These are phyloP conservation scores for Amyloporia xantha DNA, from an alignment of 768 basidiomycete species.

Conservation along the genomic window DNA sequence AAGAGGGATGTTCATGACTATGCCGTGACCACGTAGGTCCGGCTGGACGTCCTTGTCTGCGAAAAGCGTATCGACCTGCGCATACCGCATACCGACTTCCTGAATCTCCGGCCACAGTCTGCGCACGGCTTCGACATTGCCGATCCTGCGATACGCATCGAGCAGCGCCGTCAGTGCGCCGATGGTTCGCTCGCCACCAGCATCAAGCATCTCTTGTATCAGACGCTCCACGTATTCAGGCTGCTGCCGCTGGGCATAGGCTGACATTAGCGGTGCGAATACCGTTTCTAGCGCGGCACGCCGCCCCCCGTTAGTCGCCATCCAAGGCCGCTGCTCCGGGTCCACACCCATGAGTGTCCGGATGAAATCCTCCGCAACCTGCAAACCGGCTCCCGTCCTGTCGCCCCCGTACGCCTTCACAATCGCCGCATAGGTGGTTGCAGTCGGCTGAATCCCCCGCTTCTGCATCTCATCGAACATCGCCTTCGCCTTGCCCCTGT, in stretches of 20 bases:
- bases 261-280: constrained; percentile 54
- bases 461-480: constrained; percentile 67
- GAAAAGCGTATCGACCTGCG: constrained; percentile 29
- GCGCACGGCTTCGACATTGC: constrained; percentile 47
- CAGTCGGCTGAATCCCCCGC: constrained; percentile 58
- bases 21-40: constrained; percentile 31
- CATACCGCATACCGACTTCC: constrained; percentile 43
- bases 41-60: constrained; percentile 16
- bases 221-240: constrained; percentile 51
- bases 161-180: constrained; percentile 58
- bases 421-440: constrained; percentile 64
- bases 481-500: constrained; percentile 48
- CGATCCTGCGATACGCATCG: constrained; percentile 59
- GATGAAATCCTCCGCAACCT: constrained; percentile 63
- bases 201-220: constrained; percentile 44
- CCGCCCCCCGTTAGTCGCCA: constrained; percentile 31
- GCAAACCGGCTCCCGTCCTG: constrained; percentile 40
- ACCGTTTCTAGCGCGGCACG: constrained; percentile 44
- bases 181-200: constrained; percentile 53
- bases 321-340: constrained; percentile 32
- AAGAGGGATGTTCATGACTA: constrained; percentile 66
- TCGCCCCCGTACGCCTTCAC: constrained; percentile 54
- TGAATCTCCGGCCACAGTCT: constrained; percentile 66
- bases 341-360: constrained; percentile 37
- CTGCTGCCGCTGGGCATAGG: constrained; percentile 37